Evolutionary conservation across 345 rosid genomes (phyloP).

Genomic region (Gynandropsis gynandra): DNA sequence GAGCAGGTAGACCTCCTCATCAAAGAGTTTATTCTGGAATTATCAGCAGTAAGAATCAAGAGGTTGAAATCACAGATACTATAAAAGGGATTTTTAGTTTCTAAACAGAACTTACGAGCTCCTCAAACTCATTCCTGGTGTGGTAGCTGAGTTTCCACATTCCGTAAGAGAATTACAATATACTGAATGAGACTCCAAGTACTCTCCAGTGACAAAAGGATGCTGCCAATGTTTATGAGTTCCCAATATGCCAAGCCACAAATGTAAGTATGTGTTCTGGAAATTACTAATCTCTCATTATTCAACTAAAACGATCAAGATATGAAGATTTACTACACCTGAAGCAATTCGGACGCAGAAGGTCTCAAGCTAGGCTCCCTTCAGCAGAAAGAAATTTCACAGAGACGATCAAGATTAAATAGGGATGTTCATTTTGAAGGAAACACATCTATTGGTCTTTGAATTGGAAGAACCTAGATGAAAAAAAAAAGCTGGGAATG

Average conservation of each 20-base stretch:
- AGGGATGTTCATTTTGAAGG: conserved; percentile 8
- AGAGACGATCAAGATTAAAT: conserved; percentile 4
- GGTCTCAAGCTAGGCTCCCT: conserved; percentile 83
- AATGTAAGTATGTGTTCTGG: conserved; percentile 5
- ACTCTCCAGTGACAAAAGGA: conserved; percentile 64
- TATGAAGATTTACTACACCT: conserved; percentile 38
- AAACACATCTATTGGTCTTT: conserved; percentile 11
- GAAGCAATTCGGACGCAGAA: conserved; percentile 65
- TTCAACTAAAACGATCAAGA: conserved; percentile 3
- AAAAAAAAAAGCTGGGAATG: conserved; percentile 8
- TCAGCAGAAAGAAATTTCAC: conserved; percentile 21
- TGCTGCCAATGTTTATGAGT: conserved; percentile 49
- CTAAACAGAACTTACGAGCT: conserved; percentile 51
- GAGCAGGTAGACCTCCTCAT: conserved; percentile 56
- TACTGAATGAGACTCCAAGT: conserved; percentile 40
- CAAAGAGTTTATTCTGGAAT: conserved; percentile 41
- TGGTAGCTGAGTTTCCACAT: conserved; percentile 37
- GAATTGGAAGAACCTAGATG: neutral
- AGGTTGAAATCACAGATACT: conserved; percentile 9
- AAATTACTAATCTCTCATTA: conserved; percentile 10
- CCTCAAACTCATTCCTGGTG: conserved; percentile 37
- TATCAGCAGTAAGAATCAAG: conserved; percentile 10
- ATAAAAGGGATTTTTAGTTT: conserved; percentile 9
- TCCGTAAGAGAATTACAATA: conserved; percentile 45
- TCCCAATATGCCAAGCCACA: conserved; percentile 16